Evolutionary conservation across 768 basidiomycete genomes (phyloP).

Genomic region (Galerina marginata): DNA sequence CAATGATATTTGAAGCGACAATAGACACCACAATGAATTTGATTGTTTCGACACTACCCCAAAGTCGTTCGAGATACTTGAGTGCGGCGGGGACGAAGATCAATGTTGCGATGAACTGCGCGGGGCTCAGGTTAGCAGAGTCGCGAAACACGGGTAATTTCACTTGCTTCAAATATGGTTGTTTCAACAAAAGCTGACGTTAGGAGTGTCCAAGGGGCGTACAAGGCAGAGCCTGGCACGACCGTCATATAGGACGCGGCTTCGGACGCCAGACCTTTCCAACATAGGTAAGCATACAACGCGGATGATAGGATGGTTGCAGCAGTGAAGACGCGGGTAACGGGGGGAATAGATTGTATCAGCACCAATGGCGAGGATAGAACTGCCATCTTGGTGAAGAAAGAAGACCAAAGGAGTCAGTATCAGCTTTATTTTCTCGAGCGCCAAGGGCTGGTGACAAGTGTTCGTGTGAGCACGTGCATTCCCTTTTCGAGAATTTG

Average conservation of each 20-base stretch:
- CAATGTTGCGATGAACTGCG: slow-evolving; percentile 77
- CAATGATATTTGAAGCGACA: slow-evolving; percentile 85
- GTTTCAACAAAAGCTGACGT: slow-evolving; percentile 89
- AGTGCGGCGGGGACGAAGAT: slow-evolving; percentile 82
- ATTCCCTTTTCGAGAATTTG: slow-evolving; percentile 5
- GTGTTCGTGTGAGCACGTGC: slow-evolving; percentile 17
- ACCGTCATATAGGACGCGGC: slow-evolving; percentile 74
- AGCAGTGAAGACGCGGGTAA: slow-evolving; percentile 74
- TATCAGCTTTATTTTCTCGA: slow-evolving; percentile 21
- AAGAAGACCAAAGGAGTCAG: slow-evolving; percentile 16
- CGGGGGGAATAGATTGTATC: slow-evolving; percentile 75
- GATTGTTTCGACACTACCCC: slow-evolving; percentile 86
- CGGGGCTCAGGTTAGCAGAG: slow-evolving; percentile 14
- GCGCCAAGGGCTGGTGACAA: not conserved
- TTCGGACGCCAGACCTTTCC: slow-evolving; percentile 46
- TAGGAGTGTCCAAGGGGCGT: slow-evolving; percentile 93
- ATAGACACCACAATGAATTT: slow-evolving; percentile 87
- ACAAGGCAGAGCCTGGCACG: slow-evolving; percentile 80
- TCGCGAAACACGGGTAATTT: not conserved
- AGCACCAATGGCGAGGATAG: slow-evolving; percentile 74
- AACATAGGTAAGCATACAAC: slow-evolving; percentile 69
- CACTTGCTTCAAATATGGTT: slow-evolving; percentile 79
- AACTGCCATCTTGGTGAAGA: slow-evolving; percentile 63
- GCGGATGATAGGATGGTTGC: slow-evolving; percentile 63
- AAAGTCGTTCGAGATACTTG: slow-evolving; percentile 91